Evolutionary conservation across 2,329 filamentous ascomycete genomes (phyloP).

Genomic region (Alternaria brassicae): DNA sequence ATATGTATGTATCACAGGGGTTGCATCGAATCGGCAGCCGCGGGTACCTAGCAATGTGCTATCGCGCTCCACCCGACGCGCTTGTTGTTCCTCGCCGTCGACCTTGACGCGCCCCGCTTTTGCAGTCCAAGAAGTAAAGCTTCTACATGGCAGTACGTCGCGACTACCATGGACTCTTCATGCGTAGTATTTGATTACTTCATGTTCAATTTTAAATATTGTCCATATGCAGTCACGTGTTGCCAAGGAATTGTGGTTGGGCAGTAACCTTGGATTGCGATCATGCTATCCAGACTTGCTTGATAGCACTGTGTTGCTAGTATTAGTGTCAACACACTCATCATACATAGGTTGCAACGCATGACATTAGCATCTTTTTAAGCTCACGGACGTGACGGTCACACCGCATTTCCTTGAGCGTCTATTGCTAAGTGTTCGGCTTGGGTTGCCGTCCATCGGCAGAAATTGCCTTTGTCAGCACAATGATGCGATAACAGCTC

Average conservation of each 20-base stretch:
- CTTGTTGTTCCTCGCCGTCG: slow-evolving; percentile 1
- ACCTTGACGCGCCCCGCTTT: background rate
- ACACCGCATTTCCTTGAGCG: background rate
- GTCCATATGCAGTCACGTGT: background rate
- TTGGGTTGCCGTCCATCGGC: background rate
- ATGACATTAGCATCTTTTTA: background rate
- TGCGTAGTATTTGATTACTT: background rate
- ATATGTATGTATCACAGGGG: background rate
- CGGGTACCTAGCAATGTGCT: slow-evolving; percentile 3
- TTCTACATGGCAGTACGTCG: background rate
- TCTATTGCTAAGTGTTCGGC: background rate
- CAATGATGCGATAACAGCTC: background rate
- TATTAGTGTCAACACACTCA: background rate
- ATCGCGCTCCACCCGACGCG: background rate
- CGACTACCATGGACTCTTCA: background rate
- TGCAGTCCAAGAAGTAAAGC: background rate
- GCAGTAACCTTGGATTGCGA: background rate
- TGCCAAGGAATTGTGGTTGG: background rate
- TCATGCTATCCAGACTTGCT: background rate
- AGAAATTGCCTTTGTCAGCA: background rate
- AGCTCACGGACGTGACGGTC: background rate
- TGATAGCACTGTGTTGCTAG: background rate
- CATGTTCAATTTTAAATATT: background rate
- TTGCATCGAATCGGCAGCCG: background rate
- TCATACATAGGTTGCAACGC: background rate